These are phyloP conservation scores for Neofusicoccum parvum DNA, from an alignment of 2,329 filamentous ascomycete species.

Conservation along the genomic window DNA sequence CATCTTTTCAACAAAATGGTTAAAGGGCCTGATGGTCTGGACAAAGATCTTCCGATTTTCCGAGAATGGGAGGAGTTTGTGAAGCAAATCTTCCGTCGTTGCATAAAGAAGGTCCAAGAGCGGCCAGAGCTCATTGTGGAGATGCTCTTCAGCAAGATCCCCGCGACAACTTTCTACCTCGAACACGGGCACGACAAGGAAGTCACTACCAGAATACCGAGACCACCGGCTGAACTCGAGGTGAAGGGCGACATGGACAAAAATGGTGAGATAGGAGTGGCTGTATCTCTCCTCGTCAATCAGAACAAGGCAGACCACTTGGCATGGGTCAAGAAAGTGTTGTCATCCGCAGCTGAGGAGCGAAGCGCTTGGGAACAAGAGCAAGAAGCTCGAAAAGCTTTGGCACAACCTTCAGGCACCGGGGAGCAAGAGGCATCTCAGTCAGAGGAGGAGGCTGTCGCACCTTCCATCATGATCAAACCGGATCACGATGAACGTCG, in stretches of 20 bases:
- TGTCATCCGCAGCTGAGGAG: constrained; percentile 70
- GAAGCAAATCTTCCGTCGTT: constrained; percentile 78
- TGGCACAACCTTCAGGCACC: constrained; percentile 1
- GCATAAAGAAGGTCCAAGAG: constrained; percentile 82
- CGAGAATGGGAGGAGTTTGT: constrained; percentile 91
- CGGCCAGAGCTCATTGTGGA: constrained; percentile 85
- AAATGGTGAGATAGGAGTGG: constrained; percentile 73
- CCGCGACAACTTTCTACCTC: constrained; percentile 78
- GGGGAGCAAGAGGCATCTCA: constrained; percentile 10
- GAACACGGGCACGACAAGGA: constrained; percentile 90
- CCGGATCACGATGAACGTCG: constrained; percentile 68
- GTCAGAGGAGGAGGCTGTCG: constrained; percentile 33
- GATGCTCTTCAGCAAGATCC: constrained; percentile 92
- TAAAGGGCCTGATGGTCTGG: constrained; percentile 79
- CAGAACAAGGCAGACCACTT: constrained; percentile 75
- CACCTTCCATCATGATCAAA: constrained; percentile 53
- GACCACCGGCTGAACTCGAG: constrained; percentile 78
- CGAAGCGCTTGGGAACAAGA: constrained; percentile 77
- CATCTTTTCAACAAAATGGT: constrained; percentile 88
- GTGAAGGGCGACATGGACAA: constrained; percentile 71
- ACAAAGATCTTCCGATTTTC: constrained; percentile 66
- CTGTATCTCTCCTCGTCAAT: constrained; percentile 77
- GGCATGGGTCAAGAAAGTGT: constrained; percentile 76
- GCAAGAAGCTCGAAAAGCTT: constrained; percentile 59
- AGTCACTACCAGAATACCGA: constrained; percentile 63